Conservation (phyloP, 441 rosid genomes). For the Francoa sonchifolia region DNA sequence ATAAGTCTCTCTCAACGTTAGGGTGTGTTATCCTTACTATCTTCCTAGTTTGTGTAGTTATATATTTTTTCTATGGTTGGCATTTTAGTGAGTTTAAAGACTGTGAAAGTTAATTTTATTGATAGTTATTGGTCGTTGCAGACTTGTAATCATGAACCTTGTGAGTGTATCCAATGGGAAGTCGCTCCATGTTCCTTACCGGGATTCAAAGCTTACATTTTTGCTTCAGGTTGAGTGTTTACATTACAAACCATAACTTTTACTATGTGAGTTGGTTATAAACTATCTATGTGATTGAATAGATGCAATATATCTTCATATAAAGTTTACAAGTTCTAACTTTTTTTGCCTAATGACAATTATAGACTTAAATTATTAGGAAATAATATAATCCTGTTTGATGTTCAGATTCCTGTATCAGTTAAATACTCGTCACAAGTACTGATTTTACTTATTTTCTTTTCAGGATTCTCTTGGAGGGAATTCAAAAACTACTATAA, state of each 20-base stretch:
- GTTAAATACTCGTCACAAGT: not conserved
- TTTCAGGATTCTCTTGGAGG: conserved; percentile 96
- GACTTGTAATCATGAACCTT: conserved; percentile 98
- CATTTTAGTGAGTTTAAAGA: too few species aligned
- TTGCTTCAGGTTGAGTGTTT: conserved; percentile 66
- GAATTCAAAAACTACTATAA: conserved; percentile 82
- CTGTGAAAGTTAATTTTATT: conserved; percentile 1
- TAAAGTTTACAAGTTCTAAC: too few species aligned
- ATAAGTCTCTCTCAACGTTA: conserved; percentile 93
- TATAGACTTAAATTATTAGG: too few species aligned
- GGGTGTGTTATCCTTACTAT: conserved; percentile 36
- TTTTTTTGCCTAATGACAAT: too few species aligned
- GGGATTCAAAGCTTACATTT: conserved; percentile 97
- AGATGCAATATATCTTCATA: too few species aligned
- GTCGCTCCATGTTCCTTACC: conserved; percentile 88
- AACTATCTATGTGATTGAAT: too few species aligned
- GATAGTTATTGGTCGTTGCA: conserved; percentile 21
- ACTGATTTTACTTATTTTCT: conserved; percentile 10
- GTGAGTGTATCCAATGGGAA: conserved; percentile 91
- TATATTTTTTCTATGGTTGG: too few species aligned
- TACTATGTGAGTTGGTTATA: not conserved
- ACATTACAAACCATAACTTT: not conserved
- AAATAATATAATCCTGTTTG: too few species aligned
- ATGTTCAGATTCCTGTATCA: too few species aligned
- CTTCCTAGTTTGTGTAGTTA: not conserved